A percentile compares a stretch with the other conserved stretches of the same genome.
Conservation (phyloP, 2,329 filamentous ascomycete species). For the Aspergillus fischeri region DNA sequence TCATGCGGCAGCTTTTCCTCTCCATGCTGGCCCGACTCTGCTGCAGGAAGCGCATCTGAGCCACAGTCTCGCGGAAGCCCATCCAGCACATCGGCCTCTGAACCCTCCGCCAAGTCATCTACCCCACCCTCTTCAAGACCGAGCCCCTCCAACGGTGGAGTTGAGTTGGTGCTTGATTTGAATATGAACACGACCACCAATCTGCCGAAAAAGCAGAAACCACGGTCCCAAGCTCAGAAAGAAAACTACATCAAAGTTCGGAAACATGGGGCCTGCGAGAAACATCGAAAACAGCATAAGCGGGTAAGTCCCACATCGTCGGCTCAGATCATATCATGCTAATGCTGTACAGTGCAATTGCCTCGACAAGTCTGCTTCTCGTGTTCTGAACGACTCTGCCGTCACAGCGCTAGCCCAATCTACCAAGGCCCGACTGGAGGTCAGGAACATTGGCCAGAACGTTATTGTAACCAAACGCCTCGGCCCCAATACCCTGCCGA, state of each 20-base stretch:
- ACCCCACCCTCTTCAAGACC: slow-evolving; percentile 15
- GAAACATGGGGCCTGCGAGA: slow-evolving; percentile 41
- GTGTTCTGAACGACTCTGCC: slow-evolving; percentile 15
- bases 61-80: slow-evolving; percentile 20
- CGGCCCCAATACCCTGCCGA: background rate
- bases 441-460: slow-evolving; percentile 2
- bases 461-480: background rate
- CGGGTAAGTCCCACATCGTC: slow-evolving; percentile 20
- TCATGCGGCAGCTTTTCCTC: slow-evolving; percentile 31
- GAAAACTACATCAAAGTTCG: slow-evolving; percentile 43
- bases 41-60: slow-evolving; percentile 23
- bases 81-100: slow-evolving; percentile 14
- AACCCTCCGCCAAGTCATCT: slow-evolving; percentile 7
- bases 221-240: slow-evolving; percentile 38
- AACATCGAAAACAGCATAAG: slow-evolving; percentile 43
- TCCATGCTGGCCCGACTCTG: slow-evolving; percentile 27
- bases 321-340: slow-evolving; percentile 8
- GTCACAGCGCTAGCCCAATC: slow-evolving; percentile 1
- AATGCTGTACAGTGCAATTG: slow-evolving; percentile 34
- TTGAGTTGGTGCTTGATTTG: slow-evolving; percentile 40
- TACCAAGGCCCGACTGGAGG: background rate
- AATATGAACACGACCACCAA: slow-evolving; percentile 42
- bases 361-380: slow-evolving; percentile 31
- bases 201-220: slow-evolving; percentile 40
- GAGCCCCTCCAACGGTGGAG: slow-evolving; percentile 18